phyloP scores from a whole-genome alignment of 2,329 filamentous ascomycete genomes.

The Fusarium circinatum region DNA sequence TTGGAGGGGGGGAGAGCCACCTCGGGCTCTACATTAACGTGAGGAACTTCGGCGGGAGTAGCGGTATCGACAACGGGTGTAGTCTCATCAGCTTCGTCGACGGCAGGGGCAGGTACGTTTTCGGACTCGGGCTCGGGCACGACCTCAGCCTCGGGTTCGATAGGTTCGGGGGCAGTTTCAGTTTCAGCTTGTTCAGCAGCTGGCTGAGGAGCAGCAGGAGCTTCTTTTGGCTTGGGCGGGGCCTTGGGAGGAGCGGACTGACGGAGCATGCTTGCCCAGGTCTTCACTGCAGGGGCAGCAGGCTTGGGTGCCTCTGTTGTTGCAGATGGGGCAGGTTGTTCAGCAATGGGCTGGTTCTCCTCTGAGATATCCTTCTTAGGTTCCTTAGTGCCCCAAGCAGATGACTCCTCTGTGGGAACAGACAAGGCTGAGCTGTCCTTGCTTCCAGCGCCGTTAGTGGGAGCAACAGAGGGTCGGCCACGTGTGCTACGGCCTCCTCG shows the following conservation, averaged over 20 bases:
- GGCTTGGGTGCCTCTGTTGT: conserved; percentile 52
- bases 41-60: conserved; percentile 35
- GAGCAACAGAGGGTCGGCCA: conserved; percentile 66
- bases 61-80: conserved; percentile 49
- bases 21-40: conserved; percentile 46
- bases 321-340: conserved; percentile 46
- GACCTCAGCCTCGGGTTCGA: conserved; percentile 50
- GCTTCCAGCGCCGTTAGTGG: conserved; percentile 70
- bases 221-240: conserved; percentile 64
- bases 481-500: conserved; percentile 70
- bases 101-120: conserved; percentile 48
- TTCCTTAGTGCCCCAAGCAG: conserved; percentile 58
- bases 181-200: conserved; percentile 45
- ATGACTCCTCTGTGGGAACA: conserved; percentile 76
- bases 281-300: conserved; percentile 61
- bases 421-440: conserved; percentile 67
- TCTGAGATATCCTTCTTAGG: conserved; percentile 49
- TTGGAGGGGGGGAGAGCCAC: conserved; percentile 73
- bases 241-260: conserved; percentile 68
- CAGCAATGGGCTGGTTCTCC: conserved; percentile 47
- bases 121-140: conserved; percentile 45
- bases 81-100: conserved; percentile 36
- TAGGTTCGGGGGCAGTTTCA: conserved; percentile 52
- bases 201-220: conserved; percentile 58
- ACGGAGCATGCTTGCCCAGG: conserved; percentile 81